These are phyloP conservation scores for Boletales sp. DNA, from an alignment of 768 basidiomycete species.

Conservation along the genomic window DNA sequence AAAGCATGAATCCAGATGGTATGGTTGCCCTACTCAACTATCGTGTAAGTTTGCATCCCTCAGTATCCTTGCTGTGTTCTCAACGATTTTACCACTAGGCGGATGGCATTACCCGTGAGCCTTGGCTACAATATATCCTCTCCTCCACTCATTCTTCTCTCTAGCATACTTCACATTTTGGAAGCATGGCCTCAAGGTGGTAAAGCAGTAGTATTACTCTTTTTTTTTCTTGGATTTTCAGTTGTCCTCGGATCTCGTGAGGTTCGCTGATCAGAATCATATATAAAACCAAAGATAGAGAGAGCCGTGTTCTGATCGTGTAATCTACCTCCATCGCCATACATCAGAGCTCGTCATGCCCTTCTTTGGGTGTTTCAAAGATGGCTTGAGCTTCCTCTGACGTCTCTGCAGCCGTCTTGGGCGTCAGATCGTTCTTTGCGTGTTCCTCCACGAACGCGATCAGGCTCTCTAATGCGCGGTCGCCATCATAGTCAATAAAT, in stretches of 20 bases:
- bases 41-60: slow-evolving; percentile 48
- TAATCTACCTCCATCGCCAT: slow-evolving; percentile 10
- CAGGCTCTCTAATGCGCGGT: slow-evolving; percentile 82
- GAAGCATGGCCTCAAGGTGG: slow-evolving; percentile 88
- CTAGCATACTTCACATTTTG: slow-evolving; percentile 91
- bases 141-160: slow-evolving; percentile 6
- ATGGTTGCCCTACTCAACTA: slow-evolving; percentile 96
- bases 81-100: slow-evolving; percentile 38
- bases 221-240: neutral
- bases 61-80: neutral
- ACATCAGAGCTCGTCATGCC: slow-evolving; percentile 30
- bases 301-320: slow-evolving; percentile 14
- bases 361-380: slow-evolving; percentile 24
- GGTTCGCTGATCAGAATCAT: slow-evolving; percentile 11
- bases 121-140: neutral
- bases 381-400: slow-evolving; percentile 20
- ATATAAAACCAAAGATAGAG: slow-evolving; percentile 20
- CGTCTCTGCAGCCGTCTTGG: slow-evolving; percentile 23
- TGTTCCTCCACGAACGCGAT: slow-evolving; percentile 80
- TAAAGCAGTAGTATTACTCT: slow-evolving; percentile 51
- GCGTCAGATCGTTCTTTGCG: slow-evolving; percentile 67
- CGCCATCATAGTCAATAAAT: slow-evolving; percentile 93
- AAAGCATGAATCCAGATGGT: slow-evolving; percentile 80
- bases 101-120: slow-evolving; percentile 81
- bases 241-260: slow-evolving; percentile 1